Conservation (phyloP, 129 eudicot species). For the carrot (Daucus carota) region DH1_v3.0 NC_030382.2:50223501-50224000, state of each 20-base stretch:
- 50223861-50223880: too few relatives aligned
- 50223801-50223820: too few relatives aligned
- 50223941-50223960: too few relatives aligned
- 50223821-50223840: too few relatives aligned
- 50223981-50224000: too few relatives aligned
- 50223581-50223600: conserved; percentile 53
- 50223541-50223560: conserved; percentile 49
- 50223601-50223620: conserved; percentile 63
- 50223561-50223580: conserved; percentile 59
- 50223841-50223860: too few relatives aligned
- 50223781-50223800: conserved; percentile 53
- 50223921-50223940: too few relatives aligned
- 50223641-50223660: conserved; percentile 45
- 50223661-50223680: conserved; percentile 65
- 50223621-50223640: conserved; percentile 57
- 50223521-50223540: conserved; percentile 43
- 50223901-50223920: too few relatives aligned
- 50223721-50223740: conserved; percentile 39
- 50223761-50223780: conserved; percentile 42
- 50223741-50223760: conserved; percentile 54
- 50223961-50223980: too few relatives aligned
- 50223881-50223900: too few relatives aligned
- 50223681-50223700: conserved; percentile 47
- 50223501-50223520: too few relatives aligned
- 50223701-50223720: conserved; percentile 46